Evolutionary conservation across 768 basidiomycete species (phyloP).

Genomic region (Russula sp.): DNA sequence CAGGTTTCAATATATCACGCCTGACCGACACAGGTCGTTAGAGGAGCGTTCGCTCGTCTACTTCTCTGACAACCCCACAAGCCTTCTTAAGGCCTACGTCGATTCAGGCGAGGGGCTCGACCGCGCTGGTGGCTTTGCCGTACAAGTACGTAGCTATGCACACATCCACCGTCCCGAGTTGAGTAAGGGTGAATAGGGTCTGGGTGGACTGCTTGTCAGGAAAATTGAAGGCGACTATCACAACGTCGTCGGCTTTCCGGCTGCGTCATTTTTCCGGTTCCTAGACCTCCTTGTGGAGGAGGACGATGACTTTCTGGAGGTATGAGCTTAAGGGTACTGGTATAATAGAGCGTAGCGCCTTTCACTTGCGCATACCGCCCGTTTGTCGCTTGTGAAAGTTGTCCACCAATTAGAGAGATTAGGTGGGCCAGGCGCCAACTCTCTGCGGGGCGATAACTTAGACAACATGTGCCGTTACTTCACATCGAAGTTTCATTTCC

Average conservation of each 20-base stretch:
- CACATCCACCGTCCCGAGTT: neutral
- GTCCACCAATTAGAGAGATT: neutral
- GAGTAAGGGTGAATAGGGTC: constrained; percentile 43
- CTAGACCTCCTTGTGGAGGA: constrained; percentile 67
- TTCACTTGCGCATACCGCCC: neutral
- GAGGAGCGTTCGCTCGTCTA: constrained; percentile 79
- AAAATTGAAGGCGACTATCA: constrained; percentile 87
- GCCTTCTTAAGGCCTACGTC: constrained; percentile 70
- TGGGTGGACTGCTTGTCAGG: constrained; percentile 74
- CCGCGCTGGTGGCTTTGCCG: constrained; percentile 90
- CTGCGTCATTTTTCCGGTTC: constrained; percentile 74
- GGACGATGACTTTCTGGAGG: constrained; percentile 61
- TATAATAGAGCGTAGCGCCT: neutral
- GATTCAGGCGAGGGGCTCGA: constrained; percentile 81
- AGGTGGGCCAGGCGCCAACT: neutral
- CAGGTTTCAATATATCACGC: neutral
- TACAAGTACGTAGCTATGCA: constrained; percentile 56
- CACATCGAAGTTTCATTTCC: neutral
- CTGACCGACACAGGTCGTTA: constrained; percentile 49
- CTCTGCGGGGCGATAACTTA: neutral
- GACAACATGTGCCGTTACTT: neutral
- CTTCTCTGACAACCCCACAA: constrained; percentile 56
- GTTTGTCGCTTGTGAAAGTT: neutral
- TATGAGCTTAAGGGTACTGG: constrained; percentile 9
- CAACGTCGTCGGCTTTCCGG: constrained; percentile 92